A percentile compares a stretch with the other conserved stretches of the same genome.
Conservation (phyloP, 2,329 filamentous ascomycete genomes). For the Alternaria arborescens region DNA sequence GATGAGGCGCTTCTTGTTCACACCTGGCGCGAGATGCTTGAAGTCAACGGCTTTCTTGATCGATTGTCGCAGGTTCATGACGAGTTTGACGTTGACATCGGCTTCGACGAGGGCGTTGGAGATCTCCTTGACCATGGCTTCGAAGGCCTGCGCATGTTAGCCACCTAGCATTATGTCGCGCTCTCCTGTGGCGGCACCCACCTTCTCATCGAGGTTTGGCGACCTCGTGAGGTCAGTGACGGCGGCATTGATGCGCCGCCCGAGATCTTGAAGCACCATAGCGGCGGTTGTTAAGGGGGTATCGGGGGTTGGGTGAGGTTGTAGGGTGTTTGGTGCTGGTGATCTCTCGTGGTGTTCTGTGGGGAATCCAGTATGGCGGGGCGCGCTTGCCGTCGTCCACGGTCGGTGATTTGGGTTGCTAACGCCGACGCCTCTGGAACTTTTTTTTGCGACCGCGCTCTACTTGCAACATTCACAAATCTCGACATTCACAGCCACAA, state of each 20-base stretch:
- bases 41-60: constrained; percentile 94
- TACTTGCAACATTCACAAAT: constrained; percentile 9
- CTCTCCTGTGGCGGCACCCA: constrained; percentile 42
- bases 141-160: constrained; percentile 77
- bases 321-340: constrained; percentile 13
- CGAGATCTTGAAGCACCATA: constrained; percentile 99
- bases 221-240: constrained; percentile 92
- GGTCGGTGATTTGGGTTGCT: constrained; percentile 25
- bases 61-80: constrained; percentile 88
- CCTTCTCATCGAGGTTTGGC: constrained; percentile 96
- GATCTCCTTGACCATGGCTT: constrained; percentile 98
- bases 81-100: constrained; percentile 95
- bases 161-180: constrained; percentile 23
- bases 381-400: constrained; percentile 38
- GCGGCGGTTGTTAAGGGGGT: constrained; percentile 27
- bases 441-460: constrained; percentile 31
- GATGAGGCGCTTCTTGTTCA: constrained; percentile 98
- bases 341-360: constrained; percentile 28
- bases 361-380: constrained; percentile 27
- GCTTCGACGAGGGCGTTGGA: constrained; percentile 94
- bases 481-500: constrained; percentile 30
- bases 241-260: constrained; percentile 96
- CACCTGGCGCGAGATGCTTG: constrained; percentile 85
- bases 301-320: constrained; percentile 6
- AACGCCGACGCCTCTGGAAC: constrained; percentile 34